A percentile compares a stretch with the other conserved stretches of the same genome.
phyloP scores from a whole-genome alignment of 345 rosid genomes.

The Eucalyptus grandis region DNA sequence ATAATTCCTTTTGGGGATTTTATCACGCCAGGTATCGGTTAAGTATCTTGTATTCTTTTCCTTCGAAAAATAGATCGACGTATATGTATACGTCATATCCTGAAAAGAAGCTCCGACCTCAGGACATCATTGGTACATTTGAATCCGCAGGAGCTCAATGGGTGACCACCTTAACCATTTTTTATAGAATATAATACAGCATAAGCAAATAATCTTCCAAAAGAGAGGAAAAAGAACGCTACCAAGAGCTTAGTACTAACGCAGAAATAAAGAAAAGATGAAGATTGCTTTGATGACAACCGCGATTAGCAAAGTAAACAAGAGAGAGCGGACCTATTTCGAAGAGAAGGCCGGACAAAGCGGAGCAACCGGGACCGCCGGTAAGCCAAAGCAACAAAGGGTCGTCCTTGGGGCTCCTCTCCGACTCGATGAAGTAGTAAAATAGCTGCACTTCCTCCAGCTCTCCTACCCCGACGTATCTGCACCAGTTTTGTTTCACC shows the following conservation, averaged over 20 bases:
- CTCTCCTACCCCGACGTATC: slow-evolving; percentile 13
- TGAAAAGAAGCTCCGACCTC: not conserved
- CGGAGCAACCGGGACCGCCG: slow-evolving; percentile 24
- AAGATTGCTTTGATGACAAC: not conserved
- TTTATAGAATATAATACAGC: not conserved
- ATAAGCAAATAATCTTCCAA: not conserved
- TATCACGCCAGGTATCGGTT: no score
- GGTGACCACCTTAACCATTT: no score
- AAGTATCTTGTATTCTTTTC: no score
- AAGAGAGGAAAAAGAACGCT: not conserved
- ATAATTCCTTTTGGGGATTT: no score
- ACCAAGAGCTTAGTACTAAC: not conserved
- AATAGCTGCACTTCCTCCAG: slow-evolving; percentile 6
- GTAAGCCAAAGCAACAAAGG: slow-evolving; percentile 14
- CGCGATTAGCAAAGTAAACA: no score
- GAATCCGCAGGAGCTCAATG: not conserved
- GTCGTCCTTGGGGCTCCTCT: slow-evolving; percentile 2
- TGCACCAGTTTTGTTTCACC: not conserved
- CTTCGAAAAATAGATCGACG: no score
- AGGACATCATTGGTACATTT: not conserved
- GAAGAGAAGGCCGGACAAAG: not conserved
- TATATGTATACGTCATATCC: not conserved
- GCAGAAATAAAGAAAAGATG: not conserved
- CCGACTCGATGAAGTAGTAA: slow-evolving; percentile 10
- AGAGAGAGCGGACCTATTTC: not conserved